Evolutionary conservation across 169 alveolate genomes (phyloP), one percentile per base, ranked within the genome.

Genomic region (Cryptosporidium ryanae): DNA sequence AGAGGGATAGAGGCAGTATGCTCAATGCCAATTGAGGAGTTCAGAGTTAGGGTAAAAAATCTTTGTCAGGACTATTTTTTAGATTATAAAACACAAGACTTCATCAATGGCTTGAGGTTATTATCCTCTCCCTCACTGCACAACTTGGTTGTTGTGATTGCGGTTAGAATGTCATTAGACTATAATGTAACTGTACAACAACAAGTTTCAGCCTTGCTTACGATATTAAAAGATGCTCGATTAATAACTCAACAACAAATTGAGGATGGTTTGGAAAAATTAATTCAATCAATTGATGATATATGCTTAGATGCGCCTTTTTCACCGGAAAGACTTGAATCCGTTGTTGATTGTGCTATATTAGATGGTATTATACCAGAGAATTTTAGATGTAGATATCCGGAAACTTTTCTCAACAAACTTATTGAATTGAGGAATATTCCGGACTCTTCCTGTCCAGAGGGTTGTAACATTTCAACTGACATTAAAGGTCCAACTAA

Each of bases 231-330:
- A 76, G 87, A 76, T 27, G 34, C 87, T 15, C 68, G 63, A 34
- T 48, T 76, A 38, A 61, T 76, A 38, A 76, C 87, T 38, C 71
- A 59, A 44, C 87, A 76, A 29, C 87, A 76, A 76, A 76, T 76
- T 59, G 87, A 76, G 38, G 87, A 76, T 76, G 87, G 87, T 10
- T 23, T 76, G 5, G 87, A 76, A 61, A 76, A 76, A 49, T 63
- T 76, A 18, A 76, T 76, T 34, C 87, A 76, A 65, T 76, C 87
- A 12, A 76, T 76, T n/a, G 87, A 76, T 44, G 87, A 76, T 44
- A 76, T 76, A 23, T 76, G 87, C 29, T 61, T 76, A 43, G 87
- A 76, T 27, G 87, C 87, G 2, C 87, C 87, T 23, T 76, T 25
- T 76, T 55, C 87, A 17, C 87, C 87, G 18, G 87, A 76, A 59